Percentiles rank a stretch among this genome's conserved stretches.
Evolutionary conservation across 495 filamentous ascomycete species (phyloP).

Genomic region (Choiromyces venosus): DNA sequence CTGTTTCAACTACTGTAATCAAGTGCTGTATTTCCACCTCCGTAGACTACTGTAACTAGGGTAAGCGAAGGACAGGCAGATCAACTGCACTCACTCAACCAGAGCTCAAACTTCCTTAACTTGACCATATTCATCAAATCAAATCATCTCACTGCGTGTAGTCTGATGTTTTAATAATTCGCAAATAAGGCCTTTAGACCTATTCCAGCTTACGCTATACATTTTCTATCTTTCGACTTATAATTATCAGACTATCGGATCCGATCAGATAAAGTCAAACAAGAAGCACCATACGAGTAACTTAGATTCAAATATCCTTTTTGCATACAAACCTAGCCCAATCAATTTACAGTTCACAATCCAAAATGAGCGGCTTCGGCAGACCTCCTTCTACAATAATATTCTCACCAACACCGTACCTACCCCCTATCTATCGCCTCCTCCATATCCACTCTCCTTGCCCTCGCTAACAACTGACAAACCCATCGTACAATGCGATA

Average conservation of each 20-base stretch:
- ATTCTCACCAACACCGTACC: constrained; percentile 40
- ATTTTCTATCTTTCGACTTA: background rate
- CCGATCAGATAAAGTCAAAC: background rate
- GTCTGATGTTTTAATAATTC: background rate
- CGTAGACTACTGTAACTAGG: too few relatives aligned
- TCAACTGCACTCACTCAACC: background rate
- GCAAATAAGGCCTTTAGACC: background rate
- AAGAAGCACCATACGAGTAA: background rate
- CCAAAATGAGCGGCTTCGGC: constrained; percentile 40
- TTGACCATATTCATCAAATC: background rate
- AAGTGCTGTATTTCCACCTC: background rate
- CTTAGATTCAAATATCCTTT: background rate
- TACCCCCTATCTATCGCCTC: background rate
- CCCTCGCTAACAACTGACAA: background rate
- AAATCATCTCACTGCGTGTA: background rate
- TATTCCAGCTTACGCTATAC: background rate
- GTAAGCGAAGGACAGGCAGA: background rate
- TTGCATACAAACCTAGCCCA: background rate
- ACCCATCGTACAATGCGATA: too few relatives aligned
- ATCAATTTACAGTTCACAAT: constrained; percentile 5
- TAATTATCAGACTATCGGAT: background rate
- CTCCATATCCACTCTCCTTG: too few relatives aligned
- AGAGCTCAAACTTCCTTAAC: background rate
- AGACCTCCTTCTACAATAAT: constrained; percentile 38
- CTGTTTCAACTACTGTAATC: background rate